Conservation (phyloP, 345 rosid species). For the Anastatica hierochuntica region DNA sequence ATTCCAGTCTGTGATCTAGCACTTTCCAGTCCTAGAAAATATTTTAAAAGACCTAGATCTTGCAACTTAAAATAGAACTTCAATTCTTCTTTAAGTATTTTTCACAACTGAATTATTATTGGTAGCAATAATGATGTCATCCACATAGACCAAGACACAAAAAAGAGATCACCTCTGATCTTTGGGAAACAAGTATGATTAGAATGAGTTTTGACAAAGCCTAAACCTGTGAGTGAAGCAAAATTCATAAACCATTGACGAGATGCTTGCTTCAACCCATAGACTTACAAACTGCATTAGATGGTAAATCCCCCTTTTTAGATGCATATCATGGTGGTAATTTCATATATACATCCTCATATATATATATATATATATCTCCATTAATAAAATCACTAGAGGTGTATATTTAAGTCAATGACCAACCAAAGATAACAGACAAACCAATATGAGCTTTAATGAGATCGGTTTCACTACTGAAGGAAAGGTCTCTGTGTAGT, state of each 20-base stretch:
- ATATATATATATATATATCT: too few species aligned
- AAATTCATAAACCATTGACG: background rate
- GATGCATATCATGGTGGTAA: background rate
- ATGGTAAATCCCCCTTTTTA: background rate
- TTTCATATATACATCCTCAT: background rate
- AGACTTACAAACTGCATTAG: too few species aligned
- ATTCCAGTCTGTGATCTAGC: background rate
- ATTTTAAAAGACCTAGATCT: background rate
- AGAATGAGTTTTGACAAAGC: background rate
- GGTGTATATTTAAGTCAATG: background rate
- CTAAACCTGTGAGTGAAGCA: background rate
- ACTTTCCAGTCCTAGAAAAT: background rate
- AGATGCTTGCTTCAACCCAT: background rate
- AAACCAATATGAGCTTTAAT: rapidly evolving
- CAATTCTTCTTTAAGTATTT: too few species aligned
- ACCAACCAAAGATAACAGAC: rapidly evolving
- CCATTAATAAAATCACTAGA: background rate
- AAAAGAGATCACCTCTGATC: background rate
- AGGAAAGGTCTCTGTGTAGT: too few species aligned
- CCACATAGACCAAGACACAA: background rate
- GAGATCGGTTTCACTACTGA: background rate
- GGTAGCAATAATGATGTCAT: background rate
- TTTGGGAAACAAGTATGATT: background rate
- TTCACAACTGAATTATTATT: too few species aligned
- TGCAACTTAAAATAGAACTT: background rate